These are phyloP conservation scores for Daldinia bambusicola DNA, from an alignment of 495 filamentous ascomycete species.

Conservation along the genomic window DNA sequence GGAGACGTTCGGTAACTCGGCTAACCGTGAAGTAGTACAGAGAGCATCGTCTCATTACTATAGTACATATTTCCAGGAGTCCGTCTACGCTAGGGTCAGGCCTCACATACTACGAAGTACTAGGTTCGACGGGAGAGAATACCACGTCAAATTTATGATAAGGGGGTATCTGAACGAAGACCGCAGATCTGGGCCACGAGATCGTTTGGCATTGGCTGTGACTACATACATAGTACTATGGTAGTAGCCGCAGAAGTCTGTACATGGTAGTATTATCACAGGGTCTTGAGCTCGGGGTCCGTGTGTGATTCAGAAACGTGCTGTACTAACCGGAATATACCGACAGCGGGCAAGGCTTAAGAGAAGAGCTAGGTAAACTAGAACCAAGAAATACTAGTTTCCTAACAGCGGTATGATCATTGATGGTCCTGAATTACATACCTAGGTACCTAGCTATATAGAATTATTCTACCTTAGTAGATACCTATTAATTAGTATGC, in stretches of 20 bases:
- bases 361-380: neutral
- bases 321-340: slow-evolving; percentile 10
- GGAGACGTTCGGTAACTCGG: neutral
- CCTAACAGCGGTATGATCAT: neutral
- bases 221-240: no score
- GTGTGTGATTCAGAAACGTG: slow-evolving; percentile 23
- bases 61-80: neutral
- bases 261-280: slow-evolving; percentile 14
- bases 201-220: slow-evolving; percentile 5
- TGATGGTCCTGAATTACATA: no score
- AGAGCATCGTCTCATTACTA: slow-evolving; percentile 5
- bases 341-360: slow-evolving; percentile 5
- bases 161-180: slow-evolving; percentile 9
- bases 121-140: slow-evolving; percentile 5
- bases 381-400: neutral
- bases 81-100: neutral
- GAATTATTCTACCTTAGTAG: neutral
- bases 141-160: slow-evolving; percentile 9
- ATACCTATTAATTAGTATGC: neutral
- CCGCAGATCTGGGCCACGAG: slow-evolving; percentile 4
- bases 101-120: neutral
- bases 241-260: neutral
- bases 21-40: neutral
- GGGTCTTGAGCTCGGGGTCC: slow-evolving; percentile 32
- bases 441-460: neutral